These are phyloP conservation scores for Delitschia confertaspora DNA, from an alignment of 495 filamentous ascomycete genomes.

Conservation along the genomic window DNA sequence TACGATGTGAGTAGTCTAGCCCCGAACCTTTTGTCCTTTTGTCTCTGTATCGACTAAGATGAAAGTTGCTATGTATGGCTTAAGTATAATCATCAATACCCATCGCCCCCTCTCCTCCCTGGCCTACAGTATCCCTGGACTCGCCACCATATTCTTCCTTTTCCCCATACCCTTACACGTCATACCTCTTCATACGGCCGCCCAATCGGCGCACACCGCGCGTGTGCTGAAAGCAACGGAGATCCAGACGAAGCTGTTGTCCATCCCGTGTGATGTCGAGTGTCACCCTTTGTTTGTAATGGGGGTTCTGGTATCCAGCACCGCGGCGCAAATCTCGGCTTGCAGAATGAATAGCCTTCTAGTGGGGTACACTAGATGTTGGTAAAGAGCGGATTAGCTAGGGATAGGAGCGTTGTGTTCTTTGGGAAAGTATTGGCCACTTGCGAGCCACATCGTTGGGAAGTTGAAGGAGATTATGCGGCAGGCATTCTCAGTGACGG, in stretches of 20 bases:
- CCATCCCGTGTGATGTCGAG: conserved; percentile 13
- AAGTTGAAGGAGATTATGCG: too few relatives aligned
- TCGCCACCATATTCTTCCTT: conserved; percentile 9
- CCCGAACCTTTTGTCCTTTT: background rate
- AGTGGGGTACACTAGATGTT: too few relatives aligned
- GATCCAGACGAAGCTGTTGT: conserved; percentile 18
- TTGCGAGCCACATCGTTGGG: too few relatives aligned
- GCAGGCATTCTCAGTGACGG: too few relatives aligned
- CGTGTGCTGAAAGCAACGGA: conserved; percentile 20
- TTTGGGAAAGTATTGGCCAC: too few relatives aligned
- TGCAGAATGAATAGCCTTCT: too few relatives aligned
- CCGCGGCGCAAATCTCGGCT: conserved; percentile 18
- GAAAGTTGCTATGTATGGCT: background rate
- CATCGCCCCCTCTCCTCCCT: conserved; percentile 20
- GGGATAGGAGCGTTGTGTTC: too few relatives aligned
- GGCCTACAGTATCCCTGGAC: conserved; percentile 13
- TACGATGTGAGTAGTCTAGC: conserved; percentile 9
- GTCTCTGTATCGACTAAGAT: background rate
- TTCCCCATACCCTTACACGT: conserved; percentile 9
- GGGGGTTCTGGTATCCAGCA: conserved; percentile 8
- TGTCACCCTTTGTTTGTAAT: conserved; percentile 7
- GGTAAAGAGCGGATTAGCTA: too few relatives aligned
- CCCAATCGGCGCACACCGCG: conserved; percentile 10
- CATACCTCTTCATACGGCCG: conserved; percentile 3
- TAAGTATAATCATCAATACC: conserved; percentile 11